These are phyloP conservation scores for Epichloe aotearoae DNA, from an alignment of 2,329 filamentous ascomycete species.

Conservation along the genomic window DNA sequence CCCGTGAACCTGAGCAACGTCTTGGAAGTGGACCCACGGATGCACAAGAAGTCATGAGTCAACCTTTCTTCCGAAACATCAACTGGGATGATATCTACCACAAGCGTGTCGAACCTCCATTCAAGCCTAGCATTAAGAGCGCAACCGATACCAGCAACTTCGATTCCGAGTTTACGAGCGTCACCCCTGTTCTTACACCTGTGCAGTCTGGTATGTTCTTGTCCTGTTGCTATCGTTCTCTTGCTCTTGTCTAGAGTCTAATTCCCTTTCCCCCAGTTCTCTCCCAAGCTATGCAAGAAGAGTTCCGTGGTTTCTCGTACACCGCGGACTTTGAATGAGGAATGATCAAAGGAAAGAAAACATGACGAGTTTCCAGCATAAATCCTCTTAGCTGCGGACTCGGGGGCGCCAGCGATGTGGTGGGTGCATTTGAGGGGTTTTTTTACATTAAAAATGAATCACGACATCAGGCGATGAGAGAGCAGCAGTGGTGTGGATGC, in stretches of 20 bases:
- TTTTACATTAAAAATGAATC: background rate
- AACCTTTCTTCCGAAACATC: slow-evolving; percentile 94
- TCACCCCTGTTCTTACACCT: slow-evolving; percentile 91
- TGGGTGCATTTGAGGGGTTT: background rate
- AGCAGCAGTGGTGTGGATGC: background rate
- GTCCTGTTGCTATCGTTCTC: background rate
- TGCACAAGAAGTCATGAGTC: slow-evolving; percentile 96
- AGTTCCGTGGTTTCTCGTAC: slow-evolving; percentile 98
- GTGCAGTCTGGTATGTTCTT: slow-evolving; percentile 78
- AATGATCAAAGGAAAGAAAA: background rate
- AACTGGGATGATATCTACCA: slow-evolving; percentile 99
- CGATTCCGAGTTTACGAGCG: slow-evolving; percentile 95
- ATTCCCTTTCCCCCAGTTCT: slow-evolving; percentile 47
- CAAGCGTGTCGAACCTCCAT: slow-evolving; percentile 81
- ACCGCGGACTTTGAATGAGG: slow-evolving; percentile 72
- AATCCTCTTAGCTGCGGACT: background rate
- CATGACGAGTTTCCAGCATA: slow-evolving; percentile 5
- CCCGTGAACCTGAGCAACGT: slow-evolving; percentile 83
- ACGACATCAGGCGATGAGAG: background rate
- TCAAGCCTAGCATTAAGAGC: slow-evolving; percentile 78
- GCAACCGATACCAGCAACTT: slow-evolving; percentile 99
- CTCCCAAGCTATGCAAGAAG: slow-evolving; percentile 97
- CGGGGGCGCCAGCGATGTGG: background rate
- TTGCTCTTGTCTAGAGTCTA: slow-evolving; percentile 11
- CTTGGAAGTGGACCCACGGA: slow-evolving; percentile 92